Evolutionary conservation across 208 protist species (phyloP), one percentile per base, ranked within the genome.

Genomic region (Strigomonas culicis): DNA sequence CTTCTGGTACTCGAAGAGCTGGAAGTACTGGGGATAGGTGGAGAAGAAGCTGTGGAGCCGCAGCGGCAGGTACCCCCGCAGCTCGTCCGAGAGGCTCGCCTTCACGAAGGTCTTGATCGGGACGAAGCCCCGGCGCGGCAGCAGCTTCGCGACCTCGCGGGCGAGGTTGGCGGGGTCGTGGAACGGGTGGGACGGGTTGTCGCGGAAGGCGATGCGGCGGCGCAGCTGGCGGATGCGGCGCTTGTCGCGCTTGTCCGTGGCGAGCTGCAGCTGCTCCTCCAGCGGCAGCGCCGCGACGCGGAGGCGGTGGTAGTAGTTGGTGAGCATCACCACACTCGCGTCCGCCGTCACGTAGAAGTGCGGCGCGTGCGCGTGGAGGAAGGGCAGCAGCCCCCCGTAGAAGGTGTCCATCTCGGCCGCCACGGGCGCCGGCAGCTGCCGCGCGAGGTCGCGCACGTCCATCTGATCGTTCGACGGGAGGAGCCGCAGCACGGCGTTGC

Each of bases 81-180:
- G 36, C 39, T 94, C 86, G 55, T 94, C 86, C 19, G 88, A 81
- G 3, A 94, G 51, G 57, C 79, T 70, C 8, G 65, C 75, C 43
- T 83, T 81, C 19, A 94, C 49, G 36, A 96, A 93, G 10, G 28
- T 57, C 59, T 86, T 87, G 7, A 93, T 55, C 24, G 68, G 53
- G 8, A 90, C 78, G 50, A 90, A 86, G 24, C 91, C 88, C 28
- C 74, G 81, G 10, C 74, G 77, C 8, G 91, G 91, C 19, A 96
- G 75, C 57, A 89, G 77, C 25, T 81, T 82, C 52, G 72, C 74
- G 19, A 96, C 58, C 72, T 94, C 87, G 36, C 81, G 84, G 8
- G 86, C 88, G n/a, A 96, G 78, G 62, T 94, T 94, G 52, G 93
- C 91, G 7, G 84, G 91, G 70, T 96, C 91, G 66, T 90, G 87